These are phyloP conservation scores for Aspergillus hiratsukae DNA, from an alignment of 2,329 filamentous ascomycete genomes.

Conservation along the genomic window DNA sequence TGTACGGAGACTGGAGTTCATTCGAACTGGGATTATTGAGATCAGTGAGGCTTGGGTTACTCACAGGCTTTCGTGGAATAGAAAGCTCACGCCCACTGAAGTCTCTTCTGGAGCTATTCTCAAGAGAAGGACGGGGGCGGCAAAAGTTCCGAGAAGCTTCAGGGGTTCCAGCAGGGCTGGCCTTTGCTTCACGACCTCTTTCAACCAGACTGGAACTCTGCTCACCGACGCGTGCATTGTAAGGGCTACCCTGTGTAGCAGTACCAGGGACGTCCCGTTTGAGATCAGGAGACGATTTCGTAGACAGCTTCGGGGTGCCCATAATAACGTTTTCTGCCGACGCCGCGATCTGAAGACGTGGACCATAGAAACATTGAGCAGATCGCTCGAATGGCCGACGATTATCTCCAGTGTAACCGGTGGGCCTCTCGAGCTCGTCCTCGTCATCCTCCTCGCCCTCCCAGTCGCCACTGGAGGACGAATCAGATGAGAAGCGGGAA, in stretches of 20 bases:
- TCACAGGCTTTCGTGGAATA: conserved; percentile 10
- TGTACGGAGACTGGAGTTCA: not conserved
- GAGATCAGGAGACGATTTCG: not conserved
- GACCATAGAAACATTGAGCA: conserved; percentile 13
- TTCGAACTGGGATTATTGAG: conserved; percentile 2
- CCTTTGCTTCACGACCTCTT: not conserved
- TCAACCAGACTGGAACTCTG: not conserved
- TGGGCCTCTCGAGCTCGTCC: conserved; percentile 31
- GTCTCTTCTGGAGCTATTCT: conserved; percentile 8
- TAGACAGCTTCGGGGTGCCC: conserved; percentile 9
- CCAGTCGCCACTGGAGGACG: conserved; percentile 4
- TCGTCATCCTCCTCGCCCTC: conserved; percentile 19
- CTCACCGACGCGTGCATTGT: not conserved
- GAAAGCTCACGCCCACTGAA: conserved; percentile 9
- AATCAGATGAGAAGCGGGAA: conserved; percentile 4
- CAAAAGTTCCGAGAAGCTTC: conserved; percentile 7
- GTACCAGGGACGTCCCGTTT: not conserved
- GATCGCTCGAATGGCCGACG: conserved; percentile 7
- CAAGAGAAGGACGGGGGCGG: conserved; percentile 9
- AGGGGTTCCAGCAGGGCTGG: not conserved
- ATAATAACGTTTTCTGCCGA: conserved; percentile 26
- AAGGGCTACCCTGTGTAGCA: not conserved
- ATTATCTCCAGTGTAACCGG: conserved; percentile 23
- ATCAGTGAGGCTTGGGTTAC: conserved; percentile 2
- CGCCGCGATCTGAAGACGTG: conserved; percentile 22